phyloP scores from a whole-genome alignment of 768 basidiomycete species.

The Steccherinum ochraceum region DNA sequence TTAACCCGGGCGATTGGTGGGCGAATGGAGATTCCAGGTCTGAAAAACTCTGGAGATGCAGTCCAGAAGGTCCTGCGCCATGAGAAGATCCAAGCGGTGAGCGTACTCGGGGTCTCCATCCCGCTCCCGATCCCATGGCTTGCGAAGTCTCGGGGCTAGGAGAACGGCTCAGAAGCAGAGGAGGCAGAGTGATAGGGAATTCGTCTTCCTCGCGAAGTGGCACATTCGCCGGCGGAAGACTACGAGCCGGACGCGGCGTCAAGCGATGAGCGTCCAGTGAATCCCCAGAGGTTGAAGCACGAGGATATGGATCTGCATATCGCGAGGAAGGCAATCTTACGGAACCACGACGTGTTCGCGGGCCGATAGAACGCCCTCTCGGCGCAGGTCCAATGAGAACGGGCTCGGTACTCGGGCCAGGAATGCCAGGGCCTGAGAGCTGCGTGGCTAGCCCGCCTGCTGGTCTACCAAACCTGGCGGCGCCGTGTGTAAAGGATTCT shows the following conservation, averaged over 20 bases:
- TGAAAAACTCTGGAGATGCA: neutral
- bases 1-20: constrained; percentile 12
- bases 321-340: neutral
- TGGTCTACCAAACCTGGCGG: neutral
- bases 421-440: constrained; percentile 24
- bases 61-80: neutral
- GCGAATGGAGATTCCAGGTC: constrained; percentile 15
- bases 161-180: constrained; percentile 15
- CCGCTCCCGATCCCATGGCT: constrained; percentile 2
- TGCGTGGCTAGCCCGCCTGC: constrained; percentile 6
- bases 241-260: neutral
- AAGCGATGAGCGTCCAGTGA: neutral
- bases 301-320: neutral
- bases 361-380: neutral
- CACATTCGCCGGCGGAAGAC: neutral
- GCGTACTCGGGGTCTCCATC: constrained; percentile 4
- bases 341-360: neutral
- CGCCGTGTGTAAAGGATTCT: neutral
- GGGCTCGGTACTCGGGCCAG: constrained; percentile 8
- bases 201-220: neutral
- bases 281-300: neutral
- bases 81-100: constrained; percentile 1
- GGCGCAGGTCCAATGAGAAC: neutral
- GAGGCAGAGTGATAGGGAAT: constrained; percentile 18
- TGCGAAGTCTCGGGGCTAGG: constrained; percentile 7